Percentiles rank a stretch among this genome's conserved stretches.
Conservation (phyloP, 2,329 filamentous ascomycete genomes). For the Coniosporium tulheliwenetii region DNA sequence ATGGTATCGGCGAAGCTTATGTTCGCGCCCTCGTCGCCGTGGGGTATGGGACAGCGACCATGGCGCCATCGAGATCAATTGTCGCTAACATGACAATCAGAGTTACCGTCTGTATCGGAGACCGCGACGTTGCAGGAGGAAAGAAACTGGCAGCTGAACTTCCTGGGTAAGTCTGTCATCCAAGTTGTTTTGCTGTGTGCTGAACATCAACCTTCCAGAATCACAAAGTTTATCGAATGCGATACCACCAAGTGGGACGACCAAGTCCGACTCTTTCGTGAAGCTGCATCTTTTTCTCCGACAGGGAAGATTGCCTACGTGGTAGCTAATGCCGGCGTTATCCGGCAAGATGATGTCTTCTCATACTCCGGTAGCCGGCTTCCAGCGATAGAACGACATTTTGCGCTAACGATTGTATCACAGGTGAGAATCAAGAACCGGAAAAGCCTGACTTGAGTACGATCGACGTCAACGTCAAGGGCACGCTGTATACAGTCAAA, state of each 20-base stretch:
- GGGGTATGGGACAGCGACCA: conserved; percentile 5
- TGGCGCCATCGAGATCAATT: no score
- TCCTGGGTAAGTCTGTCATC: conserved; percentile 5
- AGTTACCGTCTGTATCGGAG: conserved; percentile 9
- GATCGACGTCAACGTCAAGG: not conserved
- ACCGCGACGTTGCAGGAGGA: conserved; percentile 8
- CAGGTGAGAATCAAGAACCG: conserved; percentile 2
- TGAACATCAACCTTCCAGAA: not conserved
- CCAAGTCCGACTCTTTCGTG: conserved; percentile 14
- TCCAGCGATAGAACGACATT: not conserved
- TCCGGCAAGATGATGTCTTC: conserved; percentile 14
- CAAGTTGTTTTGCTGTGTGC: not conserved
- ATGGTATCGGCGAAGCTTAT: conserved; percentile 17
- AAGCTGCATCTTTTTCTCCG: conserved; percentile 11
- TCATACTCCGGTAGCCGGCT: conserved; percentile 1
- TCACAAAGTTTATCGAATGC: conserved; percentile 15
- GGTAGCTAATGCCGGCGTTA: conserved; percentile 18
- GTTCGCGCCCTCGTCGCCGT: conserved; percentile 12
- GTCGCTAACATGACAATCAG: conserved; percentile 1
- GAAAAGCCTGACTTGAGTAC: not conserved
- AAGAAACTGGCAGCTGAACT: conserved; percentile 10
- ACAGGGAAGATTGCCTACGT: conserved; percentile 15
- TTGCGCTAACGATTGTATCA: conserved; percentile 1
- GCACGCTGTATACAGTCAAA: not conserved
- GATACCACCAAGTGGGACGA: conserved; percentile 16